These are phyloP conservation scores for Citrullus mucosospermus DNA, from an alignment of 306 rosid genomes.

Conservation along the genomic window DNA sequence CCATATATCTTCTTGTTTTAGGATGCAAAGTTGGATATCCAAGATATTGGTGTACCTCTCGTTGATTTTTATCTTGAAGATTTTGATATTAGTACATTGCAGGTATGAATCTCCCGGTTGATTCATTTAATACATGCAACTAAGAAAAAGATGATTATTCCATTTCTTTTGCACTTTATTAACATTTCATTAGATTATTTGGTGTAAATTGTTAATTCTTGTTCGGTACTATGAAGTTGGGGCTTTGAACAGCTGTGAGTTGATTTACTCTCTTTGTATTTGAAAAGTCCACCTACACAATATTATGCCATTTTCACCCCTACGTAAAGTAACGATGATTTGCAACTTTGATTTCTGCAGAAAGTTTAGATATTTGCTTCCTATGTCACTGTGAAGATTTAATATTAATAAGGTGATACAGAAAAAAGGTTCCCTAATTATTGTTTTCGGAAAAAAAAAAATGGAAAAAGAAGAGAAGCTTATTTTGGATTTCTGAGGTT, in stretches of 20 bases:
- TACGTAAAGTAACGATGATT: not conserved
- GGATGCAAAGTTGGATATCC: slow-evolving; percentile 44
- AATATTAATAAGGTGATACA: not conserved
- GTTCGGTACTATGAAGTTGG: not conserved
- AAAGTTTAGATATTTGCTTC: not conserved
- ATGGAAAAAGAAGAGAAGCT: too few relatives aligned
- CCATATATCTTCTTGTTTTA: slow-evolving; percentile 21
- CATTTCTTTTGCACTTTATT: not conserved
- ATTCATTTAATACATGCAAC: not conserved
- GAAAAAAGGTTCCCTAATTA: not conserved
- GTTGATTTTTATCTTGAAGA: slow-evolving; percentile 41
- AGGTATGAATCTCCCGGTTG: slow-evolving; percentile 31
- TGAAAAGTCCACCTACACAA: not conserved
- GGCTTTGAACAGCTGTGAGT: not conserved
- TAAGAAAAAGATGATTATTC: not conserved
- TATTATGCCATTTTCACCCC: not conserved
- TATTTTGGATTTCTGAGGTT: not conserved
- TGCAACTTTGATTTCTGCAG: not conserved
- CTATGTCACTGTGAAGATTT: not conserved
- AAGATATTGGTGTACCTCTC: slow-evolving; percentile 31
- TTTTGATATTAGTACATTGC: slow-evolving; percentile 52
- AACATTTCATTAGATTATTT: not conserved
- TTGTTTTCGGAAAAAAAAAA: not conserved
- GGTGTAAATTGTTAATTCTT: not conserved
- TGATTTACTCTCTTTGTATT: not conserved